phyloP scores from a whole-genome alignment of 164 flowering plant species.

The Vitis rotundifolia region DNA sequence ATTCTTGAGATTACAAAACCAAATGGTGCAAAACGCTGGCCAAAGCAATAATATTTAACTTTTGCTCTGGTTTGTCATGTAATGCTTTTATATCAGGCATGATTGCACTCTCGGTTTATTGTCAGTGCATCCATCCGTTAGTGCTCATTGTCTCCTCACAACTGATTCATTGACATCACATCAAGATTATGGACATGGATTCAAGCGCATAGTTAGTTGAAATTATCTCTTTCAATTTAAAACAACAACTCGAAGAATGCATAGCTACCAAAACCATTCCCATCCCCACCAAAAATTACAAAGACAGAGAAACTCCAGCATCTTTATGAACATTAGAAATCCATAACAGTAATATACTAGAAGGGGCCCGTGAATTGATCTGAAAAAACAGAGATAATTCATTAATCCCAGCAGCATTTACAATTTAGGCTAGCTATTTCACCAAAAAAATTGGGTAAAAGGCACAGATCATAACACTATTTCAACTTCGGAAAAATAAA shows the following conservation, averaged over 20 bases:
- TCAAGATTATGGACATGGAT: neutral
- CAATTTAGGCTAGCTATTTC: no score
- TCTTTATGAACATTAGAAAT: neutral
- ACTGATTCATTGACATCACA: neutral
- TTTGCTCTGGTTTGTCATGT: neutral
- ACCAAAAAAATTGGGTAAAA: no score
- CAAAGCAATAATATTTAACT: neutral
- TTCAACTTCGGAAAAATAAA: no score
- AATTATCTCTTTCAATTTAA: neutral
- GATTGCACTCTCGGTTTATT: no score
- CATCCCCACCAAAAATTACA: neutral
- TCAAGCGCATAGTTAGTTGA: neutral
- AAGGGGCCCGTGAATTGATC: neutral
- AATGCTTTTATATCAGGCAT: no score
- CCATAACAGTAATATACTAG: slow-evolving; percentile 1
- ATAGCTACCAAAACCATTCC: neutral
- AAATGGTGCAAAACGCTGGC: neutral
- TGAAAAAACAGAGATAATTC: slow-evolving; percentile 2
- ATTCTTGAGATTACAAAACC: neutral
- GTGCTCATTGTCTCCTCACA: neutral
- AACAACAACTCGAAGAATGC: neutral
- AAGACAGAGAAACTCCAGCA: no score
- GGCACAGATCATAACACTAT: no score
- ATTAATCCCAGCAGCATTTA: slow-evolving; percentile 10
- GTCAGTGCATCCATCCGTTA: neutral